Base-by-base conservation (phyloP, 2,329 filamentous ascomycete species). In the Talaromyces amestolkiae region DNA sequence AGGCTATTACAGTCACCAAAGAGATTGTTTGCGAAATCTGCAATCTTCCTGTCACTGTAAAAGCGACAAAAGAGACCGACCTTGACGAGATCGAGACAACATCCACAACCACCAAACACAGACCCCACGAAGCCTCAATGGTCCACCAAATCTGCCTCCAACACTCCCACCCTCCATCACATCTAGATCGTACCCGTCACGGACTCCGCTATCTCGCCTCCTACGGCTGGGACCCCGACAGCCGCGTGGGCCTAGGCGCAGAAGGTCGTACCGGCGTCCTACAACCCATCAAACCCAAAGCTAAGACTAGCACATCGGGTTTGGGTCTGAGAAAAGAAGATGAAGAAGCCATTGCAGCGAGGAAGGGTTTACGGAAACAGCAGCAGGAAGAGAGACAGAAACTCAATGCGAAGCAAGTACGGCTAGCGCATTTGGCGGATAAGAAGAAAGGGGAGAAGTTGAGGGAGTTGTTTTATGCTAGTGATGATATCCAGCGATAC, bases 401-500 rank as follows among this genome's bases (percentile, higher is more conserved):
- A 70, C 75, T 92, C 66, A 89, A 90, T 76, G 89, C 90, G n/a
- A 91, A 89, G 71, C 86, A 90, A 76, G 82, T 89, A 45, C 84
- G 87, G 70, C 87, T 86, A 74, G 77, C 84, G 73, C 87, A 86
- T 2, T 78, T 81, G 51, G 85, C 88, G 68, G 87, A 89, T 65
- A 89, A 83, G 78, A 87, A 80, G 74, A 88, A 82, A 67, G 82
- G 84, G 19, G 86, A 91, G 66, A 87, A 79, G 71, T 75, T 97
- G 66, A 84, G 88, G 69, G 83, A 87, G 70, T 83, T 91, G 78
- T 90, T 97, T 68, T 94, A 91, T 77, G 84, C 86, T 22, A 88
- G 86, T 69, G 85, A 90, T n/a, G 90, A 94, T 69, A 80, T 96
- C 63, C 87, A 93, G 71, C 87, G 84, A 72, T 95, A 96, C 74